Evolutionary conservation across 176 grass and related monocot genomes (phyloP), one percentile per base, ranked within the genome.

Genomic region (Hordeum marinum): DNA sequence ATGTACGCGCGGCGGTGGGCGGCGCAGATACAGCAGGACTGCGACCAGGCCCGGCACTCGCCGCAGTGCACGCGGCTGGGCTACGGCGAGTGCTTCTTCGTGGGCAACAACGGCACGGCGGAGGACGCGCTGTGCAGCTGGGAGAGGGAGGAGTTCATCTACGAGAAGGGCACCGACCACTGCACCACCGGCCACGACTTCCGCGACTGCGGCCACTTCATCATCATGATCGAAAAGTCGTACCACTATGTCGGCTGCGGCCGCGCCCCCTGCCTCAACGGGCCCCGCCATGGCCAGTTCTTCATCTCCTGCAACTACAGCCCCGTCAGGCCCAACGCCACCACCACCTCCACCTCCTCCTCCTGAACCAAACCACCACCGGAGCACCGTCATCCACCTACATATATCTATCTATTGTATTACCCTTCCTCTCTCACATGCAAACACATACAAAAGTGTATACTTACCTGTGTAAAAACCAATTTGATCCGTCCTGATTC

Each of bases 291-390:
- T 2, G 71, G 71, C 6, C 13, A 48, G 41, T 74, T 80, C 89
- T 83, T 90, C 84, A 75, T 90, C 46, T 24, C 37, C 3, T 90
- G 89, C 88, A 90, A 79, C 75, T 87, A 90, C 71, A 17, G n/a
- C 24, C 12, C 24, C 13, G 14, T 8, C 7, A 74, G 45, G 45
- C 71, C 71, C 15, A 18, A 74, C 65, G 6, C 26, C 62, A 64
- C 63, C 13, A 3, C 3, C 7, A 17, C 65, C 17, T 4, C 15
- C 18, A 9, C 29, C 17, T 34, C 64, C 60, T 2, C 54, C 20
- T 57, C 54, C 7, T 57, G 54, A 57, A 57, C 3, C 32, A 34
- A 32, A 32, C 54, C 20, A 9, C 46, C 46, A 50, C 14, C 46
- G 46, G 5, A 50, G 15, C 46, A 50, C 14, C 46, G 17, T 50